Evolutionary conservation across 2,329 filamentous ascomycete genomes (phyloP).

Genomic region (Apiospora malaysiana): DNA sequence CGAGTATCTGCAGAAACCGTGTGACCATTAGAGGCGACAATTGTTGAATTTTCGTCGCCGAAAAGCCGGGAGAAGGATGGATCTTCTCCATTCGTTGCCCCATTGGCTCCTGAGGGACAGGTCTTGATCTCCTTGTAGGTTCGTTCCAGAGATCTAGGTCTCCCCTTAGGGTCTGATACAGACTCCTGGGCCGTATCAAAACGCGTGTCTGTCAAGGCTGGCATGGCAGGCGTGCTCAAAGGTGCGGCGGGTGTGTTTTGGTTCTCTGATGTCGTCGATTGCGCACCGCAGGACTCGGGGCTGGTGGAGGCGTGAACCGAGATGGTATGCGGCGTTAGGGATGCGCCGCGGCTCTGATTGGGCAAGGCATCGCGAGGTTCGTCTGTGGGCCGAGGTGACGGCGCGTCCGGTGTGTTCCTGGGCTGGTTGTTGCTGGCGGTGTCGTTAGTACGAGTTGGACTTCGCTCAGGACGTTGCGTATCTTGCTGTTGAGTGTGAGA

Average conservation of each 20-base stretch:
- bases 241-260: constrained; percentile 27
- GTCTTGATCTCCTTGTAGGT: constrained; percentile 48
- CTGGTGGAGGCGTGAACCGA: constrained; percentile 36
- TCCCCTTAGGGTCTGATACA: constrained; percentile 33
- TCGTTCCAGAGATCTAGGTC: constrained; percentile 50
- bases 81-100: constrained; percentile 15
- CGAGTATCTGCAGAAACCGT: constrained; percentile 34
- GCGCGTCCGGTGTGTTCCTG: constrained; percentile 31
- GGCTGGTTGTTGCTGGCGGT: constrained; percentile 28
- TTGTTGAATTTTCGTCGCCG: constrained; percentile 24
- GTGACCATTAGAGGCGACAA: constrained; percentile 30
- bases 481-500: constrained; percentile 31
- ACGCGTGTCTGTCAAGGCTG: constrained; percentile 34
- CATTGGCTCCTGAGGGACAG: constrained; percentile 37
- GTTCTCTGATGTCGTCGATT: constrained; percentile 34
- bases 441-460: constrained; percentile 30
- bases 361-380: constrained; percentile 43
- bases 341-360: constrained; percentile 40
- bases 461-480: constrained; percentile 35
- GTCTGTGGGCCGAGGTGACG: constrained; percentile 28
- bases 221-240: constrained; percentile 34
- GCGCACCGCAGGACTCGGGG: not conserved
- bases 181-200: not conserved
- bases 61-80: constrained; percentile 38
- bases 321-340: constrained; percentile 44